Evolutionary conservation across 164 flowering plant species (phyloP), one percentile per base, ranked within the genome.

Genomic region (Stephania japonica): DNA sequence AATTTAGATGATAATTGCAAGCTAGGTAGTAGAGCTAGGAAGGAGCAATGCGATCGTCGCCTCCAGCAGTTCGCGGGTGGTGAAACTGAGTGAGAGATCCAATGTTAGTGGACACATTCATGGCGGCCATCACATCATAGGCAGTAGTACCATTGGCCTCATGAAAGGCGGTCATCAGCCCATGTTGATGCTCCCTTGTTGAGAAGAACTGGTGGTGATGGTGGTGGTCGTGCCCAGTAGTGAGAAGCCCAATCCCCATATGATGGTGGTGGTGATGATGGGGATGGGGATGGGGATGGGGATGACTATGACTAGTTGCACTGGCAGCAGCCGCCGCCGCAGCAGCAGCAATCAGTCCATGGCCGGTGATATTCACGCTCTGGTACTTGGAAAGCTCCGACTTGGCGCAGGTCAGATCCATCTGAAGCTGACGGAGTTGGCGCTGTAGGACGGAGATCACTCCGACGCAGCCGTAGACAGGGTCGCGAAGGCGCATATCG

Each of bases 391-490:
- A 92, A 68, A 92, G 91, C 75, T 92, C 97, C 2, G 97, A 84
- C 42, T 89, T 88, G 47, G 97, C 95, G 71, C 89, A 88, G 76
- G 78, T 84, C 62, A 92, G 95, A 78, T 90, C 93, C 83, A 85
- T 82, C 66, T 90, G 93, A 12, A 92, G 90, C 79, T 92, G 95
- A 24, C 89, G 85, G 68, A 92, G 95, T 69, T 88, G 93, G 80
- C 87, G 93, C 63, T 90, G 95, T 44, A 92, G 89, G 65, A 92
- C 85, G 16, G 94, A 92, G 70, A 92, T 92, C 68, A 92, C 92
- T 5, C 97, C 95, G 3, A 90, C 97, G 74, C 97, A 92, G 75
- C 97, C 97, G 76, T 92, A 92, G 23, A 92, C 97, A 3, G 97
- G 97, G 80, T 92, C 97, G 0, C 93, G 87, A 49, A 92, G 88